Evolutionary conservation across 768 basidiomycete genomes (phyloP).

Genomic region (Strobilomyces echinocephalus): DNA sequence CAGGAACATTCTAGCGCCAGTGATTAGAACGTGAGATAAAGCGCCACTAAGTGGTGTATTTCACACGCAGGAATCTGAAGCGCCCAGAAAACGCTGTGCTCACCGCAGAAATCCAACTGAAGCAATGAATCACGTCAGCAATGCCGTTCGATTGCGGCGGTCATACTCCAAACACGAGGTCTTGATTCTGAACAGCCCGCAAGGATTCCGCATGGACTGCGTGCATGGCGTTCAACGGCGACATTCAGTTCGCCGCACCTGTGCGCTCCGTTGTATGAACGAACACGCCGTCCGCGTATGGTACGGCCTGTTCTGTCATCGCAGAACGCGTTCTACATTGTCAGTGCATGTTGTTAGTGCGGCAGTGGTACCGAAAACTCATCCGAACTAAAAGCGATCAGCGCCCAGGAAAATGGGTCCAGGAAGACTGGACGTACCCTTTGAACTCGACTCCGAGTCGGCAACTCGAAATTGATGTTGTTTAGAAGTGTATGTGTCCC

Average conservation of each 20-base stretch:
- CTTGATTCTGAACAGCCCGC: neutral
- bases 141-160: neutral
- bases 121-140: constrained; percentile 3
- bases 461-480: neutral
- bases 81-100: neutral
- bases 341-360: constrained; percentile 7
- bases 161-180: constrained; percentile 6
- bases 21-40: neutral
- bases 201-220: neutral
- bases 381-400: constrained; percentile 10
- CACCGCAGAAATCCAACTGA: no score
- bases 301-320: neutral
- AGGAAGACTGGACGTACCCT: neutral
- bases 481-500: constrained; percentile 6
- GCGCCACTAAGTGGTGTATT: neutral
- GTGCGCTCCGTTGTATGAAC: neutral
- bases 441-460: neutral
- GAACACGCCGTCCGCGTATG: neutral
- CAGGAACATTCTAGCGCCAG: constrained; percentile 8
- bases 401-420: neutral
- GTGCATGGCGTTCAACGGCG: neutral
- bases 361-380: neutral
- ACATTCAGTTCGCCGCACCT: neutral
- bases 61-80: neutral
- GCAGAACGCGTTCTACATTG: neutral